These are phyloP conservation scores for Cladophialophora immunda DNA, from an alignment of 2,329 filamentous ascomycete species.

Conservation along the genomic window DNA sequence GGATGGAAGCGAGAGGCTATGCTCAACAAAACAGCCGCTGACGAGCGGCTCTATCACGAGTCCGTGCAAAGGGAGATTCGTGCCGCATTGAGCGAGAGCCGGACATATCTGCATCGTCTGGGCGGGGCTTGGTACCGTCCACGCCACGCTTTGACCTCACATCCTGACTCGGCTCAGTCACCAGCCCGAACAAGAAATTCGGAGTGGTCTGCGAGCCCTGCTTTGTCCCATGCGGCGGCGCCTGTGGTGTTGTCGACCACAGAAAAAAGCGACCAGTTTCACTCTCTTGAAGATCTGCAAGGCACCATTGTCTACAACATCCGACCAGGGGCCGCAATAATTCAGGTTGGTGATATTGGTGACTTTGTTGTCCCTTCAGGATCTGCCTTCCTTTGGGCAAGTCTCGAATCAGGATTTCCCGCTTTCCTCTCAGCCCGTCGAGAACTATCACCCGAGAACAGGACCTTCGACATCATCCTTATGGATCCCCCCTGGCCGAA, in stretches of 20 bases:
- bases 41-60: conserved; percentile 46
- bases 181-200: not conserved
- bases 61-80: conserved; percentile 45
- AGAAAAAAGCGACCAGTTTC: conserved; percentile 27
- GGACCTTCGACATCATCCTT: conserved; percentile 65
- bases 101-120: conserved; percentile 18
- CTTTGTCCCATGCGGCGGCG: not conserved
- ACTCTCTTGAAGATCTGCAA: conserved; percentile 19
- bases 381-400: conserved; percentile 58
- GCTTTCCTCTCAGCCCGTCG: conserved; percentile 44
- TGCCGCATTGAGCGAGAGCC: conserved; percentile 50
- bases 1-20: conserved; percentile 53
- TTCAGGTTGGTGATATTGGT: conserved; percentile 39
- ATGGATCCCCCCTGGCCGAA: conserved; percentile 73
- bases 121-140: conserved; percentile 23
- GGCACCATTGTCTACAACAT: conserved; percentile 33
- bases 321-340: not conserved
- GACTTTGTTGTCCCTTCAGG: conserved; percentile 58
- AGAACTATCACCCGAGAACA: conserved; percentile 24
- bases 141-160: conserved; percentile 17
- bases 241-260: conserved; percentile 35
- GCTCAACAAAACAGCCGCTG: conserved; percentile 46
- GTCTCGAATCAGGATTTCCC: conserved; percentile 44
- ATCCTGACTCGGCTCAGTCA: conserved; percentile 15
- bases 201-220: conserved; percentile 7